Conservation (phyloP, 257 asterid species). For the Paraleonurus japonicus region DNA sequence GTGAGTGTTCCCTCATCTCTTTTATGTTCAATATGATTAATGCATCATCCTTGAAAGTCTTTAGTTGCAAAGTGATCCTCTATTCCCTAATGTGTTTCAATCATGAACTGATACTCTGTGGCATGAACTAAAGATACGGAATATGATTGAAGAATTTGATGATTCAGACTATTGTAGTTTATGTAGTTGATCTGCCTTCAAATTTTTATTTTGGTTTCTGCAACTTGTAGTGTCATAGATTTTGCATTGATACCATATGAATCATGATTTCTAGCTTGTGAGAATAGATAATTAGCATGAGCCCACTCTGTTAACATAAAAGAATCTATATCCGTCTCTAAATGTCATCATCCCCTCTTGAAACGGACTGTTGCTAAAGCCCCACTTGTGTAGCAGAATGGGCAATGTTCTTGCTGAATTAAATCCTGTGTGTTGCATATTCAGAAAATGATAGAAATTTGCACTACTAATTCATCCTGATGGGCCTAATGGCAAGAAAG, state of each 20-base stretch:
- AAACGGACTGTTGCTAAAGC: background rate
- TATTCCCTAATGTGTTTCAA: background rate
- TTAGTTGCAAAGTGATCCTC: background rate
- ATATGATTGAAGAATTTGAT: background rate
- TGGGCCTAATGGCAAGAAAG: background rate
- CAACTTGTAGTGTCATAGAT: background rate
- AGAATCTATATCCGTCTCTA: too few species aligned
- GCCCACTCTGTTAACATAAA: background rate
- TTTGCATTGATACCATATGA: background rate
- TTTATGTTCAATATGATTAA: background rate
- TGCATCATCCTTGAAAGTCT: background rate
- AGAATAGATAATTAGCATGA: background rate
- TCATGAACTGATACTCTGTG: background rate
- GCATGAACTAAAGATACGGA: background rate
- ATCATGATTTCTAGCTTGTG: background rate
- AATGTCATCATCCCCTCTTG: background rate
- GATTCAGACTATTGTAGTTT: background rate
- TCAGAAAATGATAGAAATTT: background rate
- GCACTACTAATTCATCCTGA: background rate
- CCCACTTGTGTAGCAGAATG: background rate
- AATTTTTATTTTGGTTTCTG: background rate
- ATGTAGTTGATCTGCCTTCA: background rate
- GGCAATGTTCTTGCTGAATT: background rate
- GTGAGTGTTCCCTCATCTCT: slow-evolving; percentile 41
- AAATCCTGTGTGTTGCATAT: background rate